Percentiles rank a stretch among this genome's conserved stretches.
Evolutionary conservation across 306 rosid species (phyloP).

Genomic region (cucumber (Cucumis sativus)): DNA sequence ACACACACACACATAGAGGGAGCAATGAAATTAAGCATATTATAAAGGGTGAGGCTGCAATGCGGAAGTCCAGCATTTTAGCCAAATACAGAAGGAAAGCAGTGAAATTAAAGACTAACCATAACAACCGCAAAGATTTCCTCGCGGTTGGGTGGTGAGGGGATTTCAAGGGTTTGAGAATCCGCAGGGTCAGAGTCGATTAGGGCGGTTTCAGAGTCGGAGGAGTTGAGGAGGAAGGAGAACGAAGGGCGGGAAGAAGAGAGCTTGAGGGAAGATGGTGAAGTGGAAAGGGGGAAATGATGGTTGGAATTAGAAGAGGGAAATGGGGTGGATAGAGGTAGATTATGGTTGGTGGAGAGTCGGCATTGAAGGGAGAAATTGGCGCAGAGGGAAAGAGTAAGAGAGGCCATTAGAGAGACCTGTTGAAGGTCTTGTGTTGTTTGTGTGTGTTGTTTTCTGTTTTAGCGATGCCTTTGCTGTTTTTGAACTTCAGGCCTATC

Average conservation of each 20-base stretch:
- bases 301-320: constrained; percentile 9
- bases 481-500: not conserved
- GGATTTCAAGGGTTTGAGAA: constrained; percentile 17
- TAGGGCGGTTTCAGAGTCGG: constrained; percentile 11
- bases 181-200: constrained; percentile 18
- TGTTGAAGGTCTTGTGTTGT: not conserved
- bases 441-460: not conserved
- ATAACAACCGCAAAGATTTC: constrained; percentile 75
- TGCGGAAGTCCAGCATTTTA: not conserved
- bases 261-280: constrained; percentile 28
- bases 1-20: not conserved
- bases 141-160: constrained; percentile 46
- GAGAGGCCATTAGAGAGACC: constrained; percentile 42
- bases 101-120: constrained; percentile 31
- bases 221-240: constrained; percentile 29
- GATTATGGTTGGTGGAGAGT: constrained; percentile 27
- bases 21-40: not conserved
- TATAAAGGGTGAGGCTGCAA: not conserved
- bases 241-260: constrained; percentile 31
- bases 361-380: constrained; percentile 41
- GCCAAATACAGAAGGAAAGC: not conserved
- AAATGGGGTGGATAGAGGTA: not conserved
- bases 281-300: constrained; percentile 17
- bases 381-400: constrained; percentile 50
- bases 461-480: not conserved